Percentiles rank a stretch among this genome's conserved stretches.
phyloP scores from a whole-genome alignment of 148 eudicot genomes.

The Hydrangea macrophylla region DNA sequence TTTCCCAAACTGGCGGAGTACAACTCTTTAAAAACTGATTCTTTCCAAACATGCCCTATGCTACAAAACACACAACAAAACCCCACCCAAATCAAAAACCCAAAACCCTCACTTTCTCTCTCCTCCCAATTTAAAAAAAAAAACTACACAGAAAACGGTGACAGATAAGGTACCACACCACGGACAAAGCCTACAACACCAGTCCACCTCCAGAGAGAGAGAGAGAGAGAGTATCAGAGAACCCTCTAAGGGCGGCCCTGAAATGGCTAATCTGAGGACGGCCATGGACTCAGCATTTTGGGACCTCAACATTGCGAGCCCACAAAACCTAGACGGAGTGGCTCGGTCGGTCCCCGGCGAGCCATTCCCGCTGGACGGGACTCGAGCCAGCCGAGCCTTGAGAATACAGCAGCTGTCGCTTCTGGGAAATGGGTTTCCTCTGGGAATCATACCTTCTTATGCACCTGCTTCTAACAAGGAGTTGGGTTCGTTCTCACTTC shows the following conservation, averaged over 20 bases:
- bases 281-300: slow-evolving; percentile 77
- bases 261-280: slow-evolving; percentile 75
- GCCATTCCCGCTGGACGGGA: slow-evolving; percentile 57
- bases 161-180: background rate
- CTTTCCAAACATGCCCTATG: too few relatives aligned
- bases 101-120: background rate
- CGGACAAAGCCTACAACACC: background rate
- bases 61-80: too few relatives aligned
- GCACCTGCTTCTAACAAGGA: slow-evolving; percentile 41
- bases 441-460: slow-evolving; percentile 68
- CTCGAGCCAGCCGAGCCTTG: slow-evolving; percentile 48
- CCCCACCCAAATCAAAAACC: too few relatives aligned
- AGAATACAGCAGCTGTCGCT: slow-evolving; percentile 61
- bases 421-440: slow-evolving; percentile 63
- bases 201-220: background rate
- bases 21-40: too few relatives aligned
- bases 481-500: slow-evolving; percentile 61
- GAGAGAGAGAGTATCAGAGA: background rate
- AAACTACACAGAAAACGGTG: background rate
- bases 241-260: background rate
- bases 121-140: background rate
- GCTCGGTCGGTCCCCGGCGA: slow-evolving; percentile 61
- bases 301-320: slow-evolving; percentile 59
- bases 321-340: slow-evolving; percentile 53
- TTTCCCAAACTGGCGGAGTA: too few relatives aligned